These are phyloP conservation scores for Trypanosoma lewisi DNA, from an alignment of 208 protist genomes.

Conservation along the genomic window DNA sequence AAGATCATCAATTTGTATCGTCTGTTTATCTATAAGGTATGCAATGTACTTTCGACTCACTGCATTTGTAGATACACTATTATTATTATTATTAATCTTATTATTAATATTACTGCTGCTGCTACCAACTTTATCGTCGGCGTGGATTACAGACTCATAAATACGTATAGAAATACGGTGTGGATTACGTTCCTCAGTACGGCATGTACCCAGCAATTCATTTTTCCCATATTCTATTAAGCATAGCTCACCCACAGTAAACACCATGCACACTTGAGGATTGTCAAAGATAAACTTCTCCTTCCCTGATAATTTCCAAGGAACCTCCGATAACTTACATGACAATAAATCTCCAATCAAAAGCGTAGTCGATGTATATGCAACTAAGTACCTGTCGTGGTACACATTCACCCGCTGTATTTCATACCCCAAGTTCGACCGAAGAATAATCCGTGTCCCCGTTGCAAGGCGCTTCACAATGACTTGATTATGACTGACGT, in stretches of 20 bases:
- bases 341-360: constrained; percentile 95
- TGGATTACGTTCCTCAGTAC: constrained; percentile 95
- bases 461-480: constrained; percentile 95
- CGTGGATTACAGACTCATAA: no score
- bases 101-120: no score
- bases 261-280: constrained; percentile 95
- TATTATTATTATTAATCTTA: no score
- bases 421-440: constrained; percentile 94
- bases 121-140: background rate
- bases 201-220: constrained; percentile 93
- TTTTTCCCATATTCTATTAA: constrained; percentile 97
- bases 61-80: no score
- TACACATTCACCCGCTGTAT: constrained; percentile 96
- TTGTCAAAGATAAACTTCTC: constrained; percentile 98
- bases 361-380: constrained; percentile 93
- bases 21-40: constrained; percentile 95
- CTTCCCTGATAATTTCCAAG: constrained; percentile 87
- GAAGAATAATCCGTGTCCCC: constrained; percentile 90
- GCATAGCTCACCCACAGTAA: constrained; percentile 95
- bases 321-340: constrained; percentile 93
- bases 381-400: constrained; percentile 95
- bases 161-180: constrained; percentile 94
- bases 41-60: constrained; percentile 94
- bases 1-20: constrained; percentile 94
- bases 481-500: constrained; percentile 95